Evolutionary conservation across 1,139 yeast species (phyloP).

Genomic region (Debaryomyces coudertii): DNA sequence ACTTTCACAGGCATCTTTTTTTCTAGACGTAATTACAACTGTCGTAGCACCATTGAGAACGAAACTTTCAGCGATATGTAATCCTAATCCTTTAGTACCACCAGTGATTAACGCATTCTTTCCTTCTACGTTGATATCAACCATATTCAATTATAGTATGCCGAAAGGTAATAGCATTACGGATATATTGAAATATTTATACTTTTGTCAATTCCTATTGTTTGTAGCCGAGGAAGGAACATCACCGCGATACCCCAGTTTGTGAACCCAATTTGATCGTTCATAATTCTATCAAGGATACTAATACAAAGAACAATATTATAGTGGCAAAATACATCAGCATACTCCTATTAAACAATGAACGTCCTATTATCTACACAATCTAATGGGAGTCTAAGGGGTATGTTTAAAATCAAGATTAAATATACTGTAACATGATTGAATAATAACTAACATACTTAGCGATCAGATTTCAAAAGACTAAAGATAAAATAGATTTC

Average conservation of each 20-base stretch:
- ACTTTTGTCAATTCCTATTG: not conserved
- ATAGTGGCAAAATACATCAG: not conserved
- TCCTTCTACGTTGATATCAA: conserved; percentile 10
- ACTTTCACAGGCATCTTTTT: conserved; percentile 5
- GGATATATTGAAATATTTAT: not conserved
- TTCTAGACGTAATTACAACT: conserved; percentile 9
- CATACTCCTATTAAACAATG: conserved; percentile 16
- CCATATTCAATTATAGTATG: not conserved
- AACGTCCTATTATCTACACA: conserved; percentile 26
- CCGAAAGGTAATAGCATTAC: not conserved
- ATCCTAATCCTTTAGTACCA: conserved; percentile 18
- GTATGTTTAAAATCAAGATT: conserved; percentile 21
- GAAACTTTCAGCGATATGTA: conserved; percentile 14
- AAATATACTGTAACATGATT: not conserved
- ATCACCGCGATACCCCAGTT: conserved; percentile 9
- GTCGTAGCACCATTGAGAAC: conserved; percentile 8
- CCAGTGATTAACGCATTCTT: conserved; percentile 17
- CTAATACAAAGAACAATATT: not conserved
- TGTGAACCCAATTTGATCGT: not conserved
- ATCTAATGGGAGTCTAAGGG: conserved; percentile 25
- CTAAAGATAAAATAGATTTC: conserved; percentile 14
- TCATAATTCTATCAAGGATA: not conserved
- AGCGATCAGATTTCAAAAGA: conserved; percentile 20
- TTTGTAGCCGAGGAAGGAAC: conserved; percentile 1
- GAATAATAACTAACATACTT: conserved; percentile 14